phyloP scores from a whole-genome alignment of 495 filamentous ascomycete species.

The Evansstolkia leycettana region DNA sequence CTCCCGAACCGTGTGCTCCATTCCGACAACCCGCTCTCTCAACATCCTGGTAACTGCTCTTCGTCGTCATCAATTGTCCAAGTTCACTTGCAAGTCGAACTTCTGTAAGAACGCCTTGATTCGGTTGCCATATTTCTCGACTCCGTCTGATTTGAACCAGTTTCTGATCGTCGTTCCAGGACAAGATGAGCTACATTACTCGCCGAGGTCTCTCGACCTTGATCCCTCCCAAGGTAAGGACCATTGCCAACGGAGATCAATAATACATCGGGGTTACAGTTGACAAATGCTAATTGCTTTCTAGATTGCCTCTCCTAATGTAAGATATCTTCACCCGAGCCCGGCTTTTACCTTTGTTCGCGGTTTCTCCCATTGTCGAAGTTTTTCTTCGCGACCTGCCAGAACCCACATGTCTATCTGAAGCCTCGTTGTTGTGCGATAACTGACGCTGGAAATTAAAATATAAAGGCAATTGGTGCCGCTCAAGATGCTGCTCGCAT shows the following conservation, averaged over 20 bases:
- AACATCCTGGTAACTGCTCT: conserved; percentile 20
- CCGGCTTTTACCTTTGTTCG: conserved; percentile 12
- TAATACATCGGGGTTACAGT: not conserved
- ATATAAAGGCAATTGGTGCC: conserved; percentile 77
- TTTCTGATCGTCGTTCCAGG: conserved; percentile 16
- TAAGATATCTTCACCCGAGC: conserved; percentile 40
- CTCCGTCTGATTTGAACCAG: not conserved
- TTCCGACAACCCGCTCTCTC: conserved; percentile 34
- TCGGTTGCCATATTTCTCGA: conserved; percentile 6
- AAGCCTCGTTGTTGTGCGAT: not conserved
- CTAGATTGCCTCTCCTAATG: conserved; percentile 82
- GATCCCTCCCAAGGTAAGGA: conserved; percentile 91
- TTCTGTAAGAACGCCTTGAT: conserved; percentile 19
- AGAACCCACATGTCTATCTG: not conserved
- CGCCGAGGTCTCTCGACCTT: conserved; percentile 91
- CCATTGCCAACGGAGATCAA: conserved; percentile 4
- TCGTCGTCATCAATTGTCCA: conserved; percentile 20
- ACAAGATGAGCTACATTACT: conserved; percentile 81
- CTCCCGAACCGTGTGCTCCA: conserved; percentile 15
- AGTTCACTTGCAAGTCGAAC: conserved; percentile 23
- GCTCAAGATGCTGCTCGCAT: conserved; percentile 91
- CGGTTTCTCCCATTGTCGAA: conserved; percentile 7
- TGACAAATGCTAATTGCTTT: conserved; percentile 16
- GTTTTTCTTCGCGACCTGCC: conserved; percentile 4
- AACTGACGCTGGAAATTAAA: conserved; percentile 10